These are phyloP conservation scores for Paraconiothyrium sp. DNA, from an alignment of 2,329 filamentous ascomycete species.

Conservation along the genomic window DNA sequence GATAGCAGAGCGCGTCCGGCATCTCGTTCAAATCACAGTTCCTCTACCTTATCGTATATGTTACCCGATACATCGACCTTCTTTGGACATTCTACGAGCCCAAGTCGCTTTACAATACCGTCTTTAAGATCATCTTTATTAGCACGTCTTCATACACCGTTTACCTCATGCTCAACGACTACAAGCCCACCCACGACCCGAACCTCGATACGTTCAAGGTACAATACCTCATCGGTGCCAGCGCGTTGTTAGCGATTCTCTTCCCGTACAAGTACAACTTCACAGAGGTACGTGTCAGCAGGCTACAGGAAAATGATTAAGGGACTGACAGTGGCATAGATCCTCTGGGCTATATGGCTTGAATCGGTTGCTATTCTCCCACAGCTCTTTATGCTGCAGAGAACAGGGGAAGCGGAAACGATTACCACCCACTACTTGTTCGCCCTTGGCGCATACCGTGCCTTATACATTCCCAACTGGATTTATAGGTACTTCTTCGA, in stretches of 20 bases:
- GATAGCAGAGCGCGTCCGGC: conserved; percentile 84
- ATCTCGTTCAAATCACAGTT: conserved; percentile 99
- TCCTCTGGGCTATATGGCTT: conserved; percentile 98
- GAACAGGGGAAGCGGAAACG: conserved; percentile 98
- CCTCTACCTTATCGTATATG: conserved; percentile 91
- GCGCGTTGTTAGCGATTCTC: conserved; percentile 79
- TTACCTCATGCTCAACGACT: conserved; percentile 97
- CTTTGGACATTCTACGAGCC: conserved; percentile 84
- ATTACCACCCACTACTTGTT: conserved; percentile 99
- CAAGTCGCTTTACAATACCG: conserved; percentile 79
- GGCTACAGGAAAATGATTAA: conserved; percentile 13
- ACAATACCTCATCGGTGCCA: conserved; percentile 87
- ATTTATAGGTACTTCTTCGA: conserved; percentile 88
- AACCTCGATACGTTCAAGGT: conserved; percentile 98
- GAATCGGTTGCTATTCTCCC: conserved; percentile 96
- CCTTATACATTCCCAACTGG: conserved; percentile 99
- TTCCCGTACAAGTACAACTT: conserved; percentile 86
- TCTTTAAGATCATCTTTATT: conserved; percentile 97
- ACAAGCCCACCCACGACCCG: conserved; percentile 96
- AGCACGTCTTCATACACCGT: conserved; percentile 89
- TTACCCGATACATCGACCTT: conserved; percentile 90
- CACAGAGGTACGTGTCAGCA: conserved; percentile 64
- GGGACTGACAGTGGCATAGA: conserved; percentile 60
- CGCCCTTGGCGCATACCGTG: conserved; percentile 88
- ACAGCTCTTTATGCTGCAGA: conserved; percentile 97